Evolutionary conservation across 495 filamentous ascomycete species (phyloP).

Genomic region (Lophiotrema nucula): DNA sequence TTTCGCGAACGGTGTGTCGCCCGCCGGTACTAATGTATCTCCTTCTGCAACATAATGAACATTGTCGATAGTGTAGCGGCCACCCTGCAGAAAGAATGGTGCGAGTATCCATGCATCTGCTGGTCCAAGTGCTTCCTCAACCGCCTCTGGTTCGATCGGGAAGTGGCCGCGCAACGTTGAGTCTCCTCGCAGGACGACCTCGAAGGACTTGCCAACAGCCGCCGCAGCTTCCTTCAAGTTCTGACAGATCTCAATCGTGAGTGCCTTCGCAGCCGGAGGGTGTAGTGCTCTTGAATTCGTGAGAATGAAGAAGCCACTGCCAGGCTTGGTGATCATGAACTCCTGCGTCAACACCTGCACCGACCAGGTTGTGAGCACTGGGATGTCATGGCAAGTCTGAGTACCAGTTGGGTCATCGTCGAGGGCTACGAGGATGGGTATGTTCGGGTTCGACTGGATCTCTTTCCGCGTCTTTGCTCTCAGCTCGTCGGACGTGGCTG

Average conservation of each 20-base stretch:
- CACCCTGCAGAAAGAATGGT: constrained; percentile 57
- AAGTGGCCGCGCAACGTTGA: constrained; percentile 56
- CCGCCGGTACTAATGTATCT: constrained; percentile 47
- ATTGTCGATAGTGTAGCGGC: constrained; percentile 52
- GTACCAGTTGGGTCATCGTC: constrained; percentile 60
- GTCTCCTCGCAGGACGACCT: constrained; percentile 55
- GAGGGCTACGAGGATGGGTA: constrained; percentile 47
- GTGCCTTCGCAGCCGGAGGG: constrained; percentile 42
- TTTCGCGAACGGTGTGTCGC: constrained; percentile 50
- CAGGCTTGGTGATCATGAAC: constrained; percentile 34
- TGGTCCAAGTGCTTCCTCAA: constrained; percentile 48
- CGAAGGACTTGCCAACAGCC: constrained; percentile 42
- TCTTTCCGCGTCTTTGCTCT: constrained; percentile 1
- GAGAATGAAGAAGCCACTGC: constrained; percentile 54
- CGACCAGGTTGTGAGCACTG: constrained; percentile 57
- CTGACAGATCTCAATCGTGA: constrained; percentile 50
- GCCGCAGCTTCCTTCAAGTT: constrained; percentile 47
- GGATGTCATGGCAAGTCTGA: constrained; percentile 57
- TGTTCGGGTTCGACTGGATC: neutral
- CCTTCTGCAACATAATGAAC: constrained; percentile 56
- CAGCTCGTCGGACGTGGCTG: neutral
- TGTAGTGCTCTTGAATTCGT: constrained; percentile 57
- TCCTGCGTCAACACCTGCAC: constrained; percentile 45
- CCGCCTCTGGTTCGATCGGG: constrained; percentile 52
- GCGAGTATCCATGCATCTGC: constrained; percentile 50